Base-by-base conservation (phyloP, 371 early-diverging fungal species). In the Apophysomyces ossiformis region DNA sequence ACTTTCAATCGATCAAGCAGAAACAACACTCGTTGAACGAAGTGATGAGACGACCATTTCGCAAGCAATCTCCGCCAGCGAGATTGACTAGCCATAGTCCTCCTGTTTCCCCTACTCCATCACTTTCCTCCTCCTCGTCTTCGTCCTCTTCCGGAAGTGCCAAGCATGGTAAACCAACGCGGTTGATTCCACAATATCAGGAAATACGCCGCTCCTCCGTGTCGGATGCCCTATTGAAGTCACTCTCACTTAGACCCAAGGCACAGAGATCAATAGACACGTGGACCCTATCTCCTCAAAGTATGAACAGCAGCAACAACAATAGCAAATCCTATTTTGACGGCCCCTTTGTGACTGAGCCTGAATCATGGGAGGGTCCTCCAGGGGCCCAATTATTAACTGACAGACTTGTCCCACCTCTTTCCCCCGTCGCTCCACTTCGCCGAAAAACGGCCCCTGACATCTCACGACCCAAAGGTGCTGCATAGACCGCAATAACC, bases 361-460 rank as follows among this genome's bases (percentile, higher is more conserved):
- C 54, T 21, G 54, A 50, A 50, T 21, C 54, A 50, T 50, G 54
- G 54, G 54, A 50, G 21, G 54, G 54, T 21, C 21, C 21, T n/a
- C 16, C 54, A 50, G 54, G 54, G 54, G 54, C 4, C 5, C 54
- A 50, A n/a, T 50, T 21, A 50, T 50, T 50, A 50, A 50, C 21
- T 8, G 54, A 50, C 21, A 50, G 21, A 26, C 21, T 50, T 50
- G n/a, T 26, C 21, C 16, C 21, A 21, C 57, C 38, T 2, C 59
- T 59, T 59, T 32, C 57, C 16, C 35, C 62, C 12, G 37, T 61
- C 6, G 58, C 57, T 32, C 44, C 46, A 13, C 58, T 67, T 57
- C 63, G 67, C 16, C 45, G 67, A 21, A 67, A 67, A 47, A 67
- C 67, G 4, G 67, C 67, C 16, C 67, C 67, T 37, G 68, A 50